Evolutionary conservation across 129 eudicot genomes (phyloP).

Genomic region (Ambrosia artemisiifolia): DNA sequence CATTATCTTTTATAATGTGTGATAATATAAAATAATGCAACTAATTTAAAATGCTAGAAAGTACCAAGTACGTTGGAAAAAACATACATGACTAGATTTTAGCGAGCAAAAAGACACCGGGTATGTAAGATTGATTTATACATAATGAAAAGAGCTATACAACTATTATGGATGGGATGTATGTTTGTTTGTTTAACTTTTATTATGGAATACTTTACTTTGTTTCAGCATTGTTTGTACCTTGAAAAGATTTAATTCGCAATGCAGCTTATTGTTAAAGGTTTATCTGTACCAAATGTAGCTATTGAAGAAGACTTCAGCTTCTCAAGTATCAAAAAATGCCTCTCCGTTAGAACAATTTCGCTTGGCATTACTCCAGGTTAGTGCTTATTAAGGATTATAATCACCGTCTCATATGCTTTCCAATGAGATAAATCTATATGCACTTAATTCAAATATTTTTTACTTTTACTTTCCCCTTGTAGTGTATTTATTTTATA

Average conservation of each 20-base stretch:
- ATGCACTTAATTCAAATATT: not conserved
- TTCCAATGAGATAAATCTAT: not conserved
- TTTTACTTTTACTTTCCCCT: not conserved
- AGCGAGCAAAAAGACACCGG: constrained; percentile 11
- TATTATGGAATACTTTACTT: not conserved
- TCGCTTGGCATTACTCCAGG: constrained; percentile 67
- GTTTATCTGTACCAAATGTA: constrained; percentile 76
- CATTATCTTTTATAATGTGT: not conserved
- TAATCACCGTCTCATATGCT: not conserved
- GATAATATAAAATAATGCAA: constrained; percentile 2
- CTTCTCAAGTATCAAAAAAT: constrained; percentile 56
- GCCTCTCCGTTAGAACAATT: constrained; percentile 68
- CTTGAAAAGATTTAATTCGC: constrained; percentile 41
- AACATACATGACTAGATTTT: not conserved
- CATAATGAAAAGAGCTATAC: not conserved
- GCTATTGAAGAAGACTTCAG: constrained; percentile 81
- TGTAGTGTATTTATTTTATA: not conserved
- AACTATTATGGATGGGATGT: not conserved
- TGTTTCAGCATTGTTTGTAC: constrained; percentile 22
- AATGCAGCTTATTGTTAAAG: constrained; percentile 57
- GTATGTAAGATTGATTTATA: not conserved
- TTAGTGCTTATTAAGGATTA: constrained; percentile 35
- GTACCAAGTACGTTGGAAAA: not conserved
- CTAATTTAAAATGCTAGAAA: constrained; percentile 2
- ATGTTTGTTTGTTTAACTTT: not conserved